These are phyloP conservation scores for Zoysia matrella DNA, from an alignment of 202 grass and related monocot genomes.

Conservation along the genomic window DNA sequence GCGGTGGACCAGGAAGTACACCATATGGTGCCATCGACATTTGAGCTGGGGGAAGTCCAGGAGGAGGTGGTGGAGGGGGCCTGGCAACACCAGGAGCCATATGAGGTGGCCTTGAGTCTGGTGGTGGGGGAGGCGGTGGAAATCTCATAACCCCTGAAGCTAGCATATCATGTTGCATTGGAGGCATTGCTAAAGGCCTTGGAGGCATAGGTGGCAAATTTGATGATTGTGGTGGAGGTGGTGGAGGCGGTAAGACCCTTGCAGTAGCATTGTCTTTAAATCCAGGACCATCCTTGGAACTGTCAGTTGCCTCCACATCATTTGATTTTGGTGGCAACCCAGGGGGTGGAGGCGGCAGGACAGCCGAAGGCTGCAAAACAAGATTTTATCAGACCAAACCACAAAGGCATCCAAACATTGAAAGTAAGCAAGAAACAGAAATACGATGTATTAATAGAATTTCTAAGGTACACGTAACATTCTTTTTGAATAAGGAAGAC, in stretches of 20 bases:
- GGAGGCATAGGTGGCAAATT: constrained; percentile 60
- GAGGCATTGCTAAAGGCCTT: constrained; percentile 35
- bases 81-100: constrained; percentile 69
- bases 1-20: constrained; percentile 70
- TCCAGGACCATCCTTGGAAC: constrained; percentile 40
- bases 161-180: constrained; percentile 71
- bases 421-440: not conserved
- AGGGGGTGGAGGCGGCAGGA: constrained; percentile 61
- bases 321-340: constrained; percentile 60
- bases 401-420: constrained; percentile 21
- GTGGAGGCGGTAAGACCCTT: constrained; percentile 56
- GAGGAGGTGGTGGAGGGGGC: constrained; percentile 64
- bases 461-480: not conserved
- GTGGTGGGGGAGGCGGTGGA: constrained; percentile 74
- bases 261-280: constrained; percentile 50
- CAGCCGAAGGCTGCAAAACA: constrained; percentile 52
- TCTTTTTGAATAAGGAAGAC: not conserved
- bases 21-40: constrained; percentile 70
- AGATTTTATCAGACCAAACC: constrained; percentile 37
- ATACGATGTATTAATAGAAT: constrained; percentile 5
- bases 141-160: constrained; percentile 65
- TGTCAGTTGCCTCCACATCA: constrained; percentile 48
- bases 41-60: constrained; percentile 64
- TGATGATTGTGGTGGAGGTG: constrained; percentile 57
- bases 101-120: constrained; percentile 64